Conservation (phyloP, 2,329 filamentous ascomycete species). For the Gaeumannomyces sp. region DNA sequence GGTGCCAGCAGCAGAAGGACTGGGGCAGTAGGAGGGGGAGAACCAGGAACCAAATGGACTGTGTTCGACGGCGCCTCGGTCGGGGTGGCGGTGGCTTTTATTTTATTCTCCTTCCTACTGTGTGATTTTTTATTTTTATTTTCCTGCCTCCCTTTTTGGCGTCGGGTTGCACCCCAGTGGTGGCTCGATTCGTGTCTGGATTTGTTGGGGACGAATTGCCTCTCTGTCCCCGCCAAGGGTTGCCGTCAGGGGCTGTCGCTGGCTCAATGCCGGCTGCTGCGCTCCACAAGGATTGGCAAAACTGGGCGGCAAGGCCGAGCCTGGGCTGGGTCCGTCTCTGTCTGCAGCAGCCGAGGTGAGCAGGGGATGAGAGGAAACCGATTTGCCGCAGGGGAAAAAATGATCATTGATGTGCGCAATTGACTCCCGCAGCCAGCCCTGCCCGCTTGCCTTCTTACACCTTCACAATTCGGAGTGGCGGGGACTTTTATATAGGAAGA, state of each 20-base stretch:
- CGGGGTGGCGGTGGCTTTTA: not conserved
- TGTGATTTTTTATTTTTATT: not conserved
- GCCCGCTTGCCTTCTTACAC: too few relatives aligned
- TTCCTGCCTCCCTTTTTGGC: not conserved
- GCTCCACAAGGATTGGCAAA: not conserved
- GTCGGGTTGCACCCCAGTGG: not conserved
- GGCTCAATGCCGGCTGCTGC: not conserved
- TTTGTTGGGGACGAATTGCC: conserved; percentile 4
- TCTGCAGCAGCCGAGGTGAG: not conserved
- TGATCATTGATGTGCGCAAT: not conserved
- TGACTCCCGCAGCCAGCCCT: too few relatives aligned
- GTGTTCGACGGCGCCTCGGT: not conserved
- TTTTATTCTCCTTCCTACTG: not conserved
- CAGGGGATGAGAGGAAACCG: not conserved
- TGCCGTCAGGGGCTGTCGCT: not conserved
- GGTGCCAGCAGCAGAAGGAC: not conserved
- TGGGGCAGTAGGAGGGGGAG: too few relatives aligned
- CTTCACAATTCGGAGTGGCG: too few relatives aligned
- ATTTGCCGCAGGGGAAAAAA: not conserved
- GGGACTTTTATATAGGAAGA: too few relatives aligned
- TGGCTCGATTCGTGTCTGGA: conserved; percentile 7
- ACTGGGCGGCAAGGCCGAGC: not conserved
- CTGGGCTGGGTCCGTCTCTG: not conserved
- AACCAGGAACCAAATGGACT: not conserved
- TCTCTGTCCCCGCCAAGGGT: not conserved